Conservation (phyloP, 768 basidiomycete genomes). For the Tulasnella calospora region DNA sequence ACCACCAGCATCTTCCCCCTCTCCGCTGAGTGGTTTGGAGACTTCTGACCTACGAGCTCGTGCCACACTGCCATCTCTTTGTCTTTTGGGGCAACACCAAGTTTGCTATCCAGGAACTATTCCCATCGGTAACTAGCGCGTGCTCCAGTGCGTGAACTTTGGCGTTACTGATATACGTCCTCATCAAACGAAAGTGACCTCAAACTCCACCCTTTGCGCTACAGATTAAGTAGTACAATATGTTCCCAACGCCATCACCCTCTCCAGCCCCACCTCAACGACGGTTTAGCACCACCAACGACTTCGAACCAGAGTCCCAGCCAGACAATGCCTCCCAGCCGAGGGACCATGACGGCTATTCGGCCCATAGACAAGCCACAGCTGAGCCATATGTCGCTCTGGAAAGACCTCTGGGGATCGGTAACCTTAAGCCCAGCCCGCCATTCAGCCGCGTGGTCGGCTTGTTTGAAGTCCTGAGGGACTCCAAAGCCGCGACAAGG, state of each 20-base stretch:
- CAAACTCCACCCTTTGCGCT: not conserved
- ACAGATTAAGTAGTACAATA: not conserved
- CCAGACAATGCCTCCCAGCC: not conserved
- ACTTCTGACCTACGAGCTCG: not conserved
- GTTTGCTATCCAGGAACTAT: not conserved
- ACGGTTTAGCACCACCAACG: not conserved
- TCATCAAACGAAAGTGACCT: not conserved
- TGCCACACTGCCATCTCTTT: not conserved
- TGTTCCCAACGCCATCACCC: not conserved
- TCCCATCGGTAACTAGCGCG: not conserved
- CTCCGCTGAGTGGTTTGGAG: not conserved
- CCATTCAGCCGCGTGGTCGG: constrained; percentile 13
- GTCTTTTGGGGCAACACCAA: not conserved
- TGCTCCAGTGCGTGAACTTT: not conserved
- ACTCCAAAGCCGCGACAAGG: constrained; percentile 22
- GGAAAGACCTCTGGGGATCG: constrained; percentile 13
- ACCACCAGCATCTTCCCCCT: not conserved
- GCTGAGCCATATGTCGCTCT: constrained; percentile 1
- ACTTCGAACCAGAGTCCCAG: not conserved
- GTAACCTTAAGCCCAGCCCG: constrained; percentile 23
- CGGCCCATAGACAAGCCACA: not conserved
- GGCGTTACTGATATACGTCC: not conserved
- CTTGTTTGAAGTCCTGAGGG: constrained; percentile 21
- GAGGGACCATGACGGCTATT: not conserved
- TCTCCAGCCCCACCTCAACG: not conserved